phyloP scores from a whole-genome alignment of 306 rosid species.

The Vachellia pachyceras region DNA sequence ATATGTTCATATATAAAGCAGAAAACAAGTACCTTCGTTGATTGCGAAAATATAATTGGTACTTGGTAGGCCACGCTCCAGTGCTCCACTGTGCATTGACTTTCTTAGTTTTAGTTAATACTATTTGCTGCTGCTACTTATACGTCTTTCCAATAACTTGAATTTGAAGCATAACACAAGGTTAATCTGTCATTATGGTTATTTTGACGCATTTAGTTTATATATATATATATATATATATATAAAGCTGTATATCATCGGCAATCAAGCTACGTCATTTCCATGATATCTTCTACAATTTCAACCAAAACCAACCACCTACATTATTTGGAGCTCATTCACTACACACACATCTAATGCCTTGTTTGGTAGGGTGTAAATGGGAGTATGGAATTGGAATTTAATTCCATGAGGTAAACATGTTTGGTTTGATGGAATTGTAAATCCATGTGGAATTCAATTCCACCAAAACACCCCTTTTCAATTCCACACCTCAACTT shows the following conservation, averaged over 20 bases:
- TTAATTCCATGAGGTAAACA: no score
- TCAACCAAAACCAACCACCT: background rate
- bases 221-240: background rate
- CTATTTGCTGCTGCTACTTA: background rate
- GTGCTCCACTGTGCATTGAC: background rate
- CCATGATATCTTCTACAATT: background rate
- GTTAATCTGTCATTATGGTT: background rate
- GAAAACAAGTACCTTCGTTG: background rate
- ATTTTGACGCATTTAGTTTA: conserved; percentile 1
- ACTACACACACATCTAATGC: no score
- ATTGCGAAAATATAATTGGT: background rate
- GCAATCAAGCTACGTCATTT: conserved; percentile 22
- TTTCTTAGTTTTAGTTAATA: background rate
- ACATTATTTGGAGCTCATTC: background rate
- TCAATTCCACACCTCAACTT: no score
- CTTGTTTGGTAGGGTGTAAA: no score
- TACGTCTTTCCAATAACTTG: conserved; percentile 8
- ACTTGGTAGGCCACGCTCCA: conserved; percentile 19
- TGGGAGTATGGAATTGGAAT: no score
- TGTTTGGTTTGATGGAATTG: no score
- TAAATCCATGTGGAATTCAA: no score
- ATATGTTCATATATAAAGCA: background rate
- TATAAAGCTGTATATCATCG: background rate
- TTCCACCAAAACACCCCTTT: no score
- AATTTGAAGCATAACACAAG: conserved; percentile 11